phyloP scores from a whole-genome alignment of 2,329 filamentous ascomycete genomes.

The Aspergillus amoenus region DNA sequence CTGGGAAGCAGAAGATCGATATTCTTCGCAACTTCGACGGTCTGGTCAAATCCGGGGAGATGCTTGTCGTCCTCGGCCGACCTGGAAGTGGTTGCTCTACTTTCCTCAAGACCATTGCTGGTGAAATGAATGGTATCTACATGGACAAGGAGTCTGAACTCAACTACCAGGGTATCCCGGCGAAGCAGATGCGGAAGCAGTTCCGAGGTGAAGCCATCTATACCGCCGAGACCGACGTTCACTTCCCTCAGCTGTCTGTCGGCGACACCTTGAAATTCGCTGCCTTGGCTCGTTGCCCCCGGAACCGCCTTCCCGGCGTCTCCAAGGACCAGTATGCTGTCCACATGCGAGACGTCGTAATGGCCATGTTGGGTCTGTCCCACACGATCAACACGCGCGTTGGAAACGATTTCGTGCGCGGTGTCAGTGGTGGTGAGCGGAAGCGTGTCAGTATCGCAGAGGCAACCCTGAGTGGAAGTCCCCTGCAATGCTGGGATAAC shows the following conservation, averaged over 20 bases:
- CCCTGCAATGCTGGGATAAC: slow-evolving; percentile 50
- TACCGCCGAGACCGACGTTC: slow-evolving; percentile 79
- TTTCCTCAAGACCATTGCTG: slow-evolving; percentile 79
- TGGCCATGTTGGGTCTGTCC: slow-evolving; percentile 45
- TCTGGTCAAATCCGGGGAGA: slow-evolving; percentile 57
- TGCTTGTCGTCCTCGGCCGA: slow-evolving; percentile 57
- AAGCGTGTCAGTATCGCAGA: slow-evolving; percentile 65
- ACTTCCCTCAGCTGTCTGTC: slow-evolving; percentile 76
- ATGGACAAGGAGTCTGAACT: slow-evolving; percentile 70
- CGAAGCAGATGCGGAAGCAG: slow-evolving; percentile 59
- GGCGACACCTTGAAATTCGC: slow-evolving; percentile 79
- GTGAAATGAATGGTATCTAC: slow-evolving; percentile 78
- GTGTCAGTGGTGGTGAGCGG: slow-evolving; percentile 61
- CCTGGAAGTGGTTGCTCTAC: slow-evolving; percentile 68
- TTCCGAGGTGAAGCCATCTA: slow-evolving; percentile 87
- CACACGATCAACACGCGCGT: slow-evolving; percentile 54
- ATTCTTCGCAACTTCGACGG: slow-evolving; percentile 67
- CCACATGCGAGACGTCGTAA: slow-evolving; percentile 47
- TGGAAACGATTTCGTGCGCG: slow-evolving; percentile 59
- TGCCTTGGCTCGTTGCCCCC: slow-evolving; percentile 61
- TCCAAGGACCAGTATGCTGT: slow-evolving; percentile 44
- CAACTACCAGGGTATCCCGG: slow-evolving; percentile 67
- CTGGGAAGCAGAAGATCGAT: slow-evolving; percentile 51
- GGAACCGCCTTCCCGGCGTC: slow-evolving; percentile 39
- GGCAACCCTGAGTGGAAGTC: slow-evolving; percentile 47